Conservation (phyloP, 1,284 basidiomycete genomes). For the Cystobasidium pallidum region DNA sequence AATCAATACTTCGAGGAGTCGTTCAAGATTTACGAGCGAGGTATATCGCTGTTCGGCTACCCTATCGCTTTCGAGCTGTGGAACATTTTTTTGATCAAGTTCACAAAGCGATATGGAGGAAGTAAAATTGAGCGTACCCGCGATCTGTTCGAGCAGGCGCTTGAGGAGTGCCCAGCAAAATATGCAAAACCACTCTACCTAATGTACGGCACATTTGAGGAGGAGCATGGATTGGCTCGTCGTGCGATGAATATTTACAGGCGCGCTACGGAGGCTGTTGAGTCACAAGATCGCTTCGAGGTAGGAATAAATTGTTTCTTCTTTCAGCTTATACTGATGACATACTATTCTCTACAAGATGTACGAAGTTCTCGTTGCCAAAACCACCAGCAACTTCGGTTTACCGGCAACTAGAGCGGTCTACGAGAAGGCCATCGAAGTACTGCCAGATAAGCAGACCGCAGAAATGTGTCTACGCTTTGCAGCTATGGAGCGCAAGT, state of each 20-base stretch:
- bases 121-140: conserved; percentile 90
- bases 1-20: conserved; percentile 98
- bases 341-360: conserved; percentile 64
- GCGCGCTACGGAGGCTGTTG: conserved; percentile 82
- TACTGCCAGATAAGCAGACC: conserved; percentile 87
- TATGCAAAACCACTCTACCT: conserved; percentile 93
- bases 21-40: conserved; percentile 98
- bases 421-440: conserved; percentile 94
- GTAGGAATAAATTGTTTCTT: conserved; percentile 60
- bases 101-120: conserved; percentile 93
- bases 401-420: conserved; percentile 94
- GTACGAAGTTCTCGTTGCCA: conserved; percentile 96
- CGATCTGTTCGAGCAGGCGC: conserved; percentile 95
- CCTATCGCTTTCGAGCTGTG: conserved; percentile 98
- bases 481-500: conserved; percentile 91
- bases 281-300: conserved; percentile 90
- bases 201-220: conserved; percentile 93
- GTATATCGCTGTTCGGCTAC: conserved; percentile 96
- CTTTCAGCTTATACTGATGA: not conserved
- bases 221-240: conserved; percentile 92
- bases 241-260: conserved; percentile 96
- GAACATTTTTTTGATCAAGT: conserved; percentile 98
- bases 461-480: conserved; percentile 98
- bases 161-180: conserved; percentile 93
- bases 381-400: conserved; percentile 93